Evolutionary conservation across 345 rosid genomes (phyloP), one percentile per base, ranked within the genome.

Genomic region (Psidium friedrichsthalianum): DNA sequence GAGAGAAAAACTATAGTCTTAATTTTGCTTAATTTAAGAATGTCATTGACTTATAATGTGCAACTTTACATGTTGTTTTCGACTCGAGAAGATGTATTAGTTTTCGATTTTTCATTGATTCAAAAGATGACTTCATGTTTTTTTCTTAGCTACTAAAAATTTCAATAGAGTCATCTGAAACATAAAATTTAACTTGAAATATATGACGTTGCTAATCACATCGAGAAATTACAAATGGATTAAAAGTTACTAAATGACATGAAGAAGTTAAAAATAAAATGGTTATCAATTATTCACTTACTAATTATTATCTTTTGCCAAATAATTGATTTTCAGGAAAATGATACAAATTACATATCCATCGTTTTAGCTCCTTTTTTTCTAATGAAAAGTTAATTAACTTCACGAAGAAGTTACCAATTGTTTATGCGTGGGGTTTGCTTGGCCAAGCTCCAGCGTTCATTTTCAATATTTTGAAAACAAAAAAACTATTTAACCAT

Each of bases 191-290:
- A 64, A 64, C 32, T 64, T 36, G 3, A 9, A 64, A 69, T 9
- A 5, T 2, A 40, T 0, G 6, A 32, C 32, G 44, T 5, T 16
- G 40, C 3, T 5, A 6, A 36, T 18, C 3, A 3, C 2, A 0
- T 18, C 1, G 3, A 36, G 13, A 69, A 69, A 69, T 36, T 4
- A 20, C 1, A 0, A 29, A 29, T 29, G 6, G 13, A 8, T 36
- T 18, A 9, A 32, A 64, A 32, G 5, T 64, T 21, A 55, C 8
- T 21, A 8, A 55, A 20, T 21, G 25, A 55, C 25, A 8, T 3
- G 10, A 3, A 20, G 24, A 55, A 18, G 9, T 7, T 20, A 21
- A 55, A 8, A 20, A 55, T 55, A 55, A 7, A 21, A 55, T 20
- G 10, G 3, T 20, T 7, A 8, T 55, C 3, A 6, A 32, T 16